Conservation (phyloP, 495 filamentous ascomycete genomes). For the Daldinia bambusicola region DNA sequence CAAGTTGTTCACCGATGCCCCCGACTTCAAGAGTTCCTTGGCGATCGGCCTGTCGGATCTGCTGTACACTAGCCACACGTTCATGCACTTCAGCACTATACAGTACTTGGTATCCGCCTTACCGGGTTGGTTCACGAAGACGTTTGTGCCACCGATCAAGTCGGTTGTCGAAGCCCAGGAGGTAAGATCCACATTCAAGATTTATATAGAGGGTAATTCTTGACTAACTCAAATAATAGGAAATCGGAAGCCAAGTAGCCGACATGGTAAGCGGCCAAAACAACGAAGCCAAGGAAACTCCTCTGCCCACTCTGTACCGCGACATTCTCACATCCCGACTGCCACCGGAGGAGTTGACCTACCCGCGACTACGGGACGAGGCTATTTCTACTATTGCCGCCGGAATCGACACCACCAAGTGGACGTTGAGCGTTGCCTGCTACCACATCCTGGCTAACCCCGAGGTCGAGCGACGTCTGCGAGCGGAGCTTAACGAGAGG, state of each 20-base stretch:
- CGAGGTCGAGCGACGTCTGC: conserved; percentile 38
- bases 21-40: conserved; percentile 40
- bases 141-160: conserved; percentile 9
- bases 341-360: conserved; percentile 44
- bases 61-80: not conserved
- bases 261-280: conserved; percentile 22
- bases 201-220: not conserved
- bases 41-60: conserved; percentile 4
- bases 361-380: conserved; percentile 43
- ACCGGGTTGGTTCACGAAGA: conserved; percentile 27
- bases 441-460: conserved; percentile 51
- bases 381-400: conserved; percentile 45
- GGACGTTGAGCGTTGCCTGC: conserved; percentile 40
- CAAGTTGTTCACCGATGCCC: conserved; percentile 35
- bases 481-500: conserved; percentile 42
- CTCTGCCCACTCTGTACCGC: conserved; percentile 39
- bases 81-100: conserved; percentile 39
- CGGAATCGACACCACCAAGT: conserved; percentile 52
- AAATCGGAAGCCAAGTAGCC: conserved; percentile 22
- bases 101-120: conserved; percentile 35
- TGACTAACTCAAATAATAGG: conserved; percentile 1
- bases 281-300: conserved; percentile 12
- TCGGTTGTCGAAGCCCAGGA: conserved; percentile 13
- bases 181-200: conserved; percentile 8
- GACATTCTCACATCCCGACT: conserved; percentile 48